These are phyloP conservation scores for Helotiales sp. DNA, from an alignment of 2,329 filamentous ascomycete species.

Conservation along the genomic window DNA sequence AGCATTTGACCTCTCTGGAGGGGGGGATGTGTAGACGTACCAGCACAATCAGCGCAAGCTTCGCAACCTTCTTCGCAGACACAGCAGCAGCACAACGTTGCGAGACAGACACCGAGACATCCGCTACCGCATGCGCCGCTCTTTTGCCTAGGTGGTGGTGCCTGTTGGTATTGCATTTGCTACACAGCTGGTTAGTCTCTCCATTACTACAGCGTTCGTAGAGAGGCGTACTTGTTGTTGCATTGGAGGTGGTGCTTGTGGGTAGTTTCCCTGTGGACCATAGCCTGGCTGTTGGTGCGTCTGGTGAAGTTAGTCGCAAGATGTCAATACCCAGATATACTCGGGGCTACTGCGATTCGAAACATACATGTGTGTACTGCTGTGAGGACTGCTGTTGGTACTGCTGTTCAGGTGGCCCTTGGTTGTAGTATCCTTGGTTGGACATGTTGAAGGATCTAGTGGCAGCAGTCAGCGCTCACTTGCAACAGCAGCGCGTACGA, in stretches of 20 bases:
- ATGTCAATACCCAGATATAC: neutral
- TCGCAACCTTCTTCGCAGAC: constrained; percentile 57
- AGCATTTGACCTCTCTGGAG: constrained; percentile 12
- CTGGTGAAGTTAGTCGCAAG: neutral
- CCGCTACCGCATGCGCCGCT: constrained; percentile 47
- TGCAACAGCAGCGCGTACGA: neutral
- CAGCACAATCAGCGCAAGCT: constrained; percentile 52
- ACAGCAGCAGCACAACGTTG: constrained; percentile 56
- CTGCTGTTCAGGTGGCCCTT: constrained; percentile 28
- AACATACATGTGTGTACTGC: neutral
- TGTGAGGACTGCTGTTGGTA: neutral
- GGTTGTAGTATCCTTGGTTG: constrained; percentile 48
- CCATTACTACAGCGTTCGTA: neutral
- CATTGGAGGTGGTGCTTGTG: constrained; percentile 19
- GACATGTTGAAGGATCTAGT: constrained; percentile 24
- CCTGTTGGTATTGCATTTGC: constrained; percentile 52
- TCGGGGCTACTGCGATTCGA: neutral
- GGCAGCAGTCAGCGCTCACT: constrained; percentile 14
- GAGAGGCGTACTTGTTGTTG: constrained; percentile 7
- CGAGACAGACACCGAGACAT: constrained; percentile 53
- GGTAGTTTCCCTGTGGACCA: constrained; percentile 25
- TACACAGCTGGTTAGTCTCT: constrained; percentile 34
- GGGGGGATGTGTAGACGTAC: constrained; percentile 19
- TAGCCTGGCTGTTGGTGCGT: constrained; percentile 19
- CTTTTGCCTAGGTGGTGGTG: constrained; percentile 47